Base-by-base conservation (phyloP, 441 rosid genomes). In the Omphalea diandra region DNA sequence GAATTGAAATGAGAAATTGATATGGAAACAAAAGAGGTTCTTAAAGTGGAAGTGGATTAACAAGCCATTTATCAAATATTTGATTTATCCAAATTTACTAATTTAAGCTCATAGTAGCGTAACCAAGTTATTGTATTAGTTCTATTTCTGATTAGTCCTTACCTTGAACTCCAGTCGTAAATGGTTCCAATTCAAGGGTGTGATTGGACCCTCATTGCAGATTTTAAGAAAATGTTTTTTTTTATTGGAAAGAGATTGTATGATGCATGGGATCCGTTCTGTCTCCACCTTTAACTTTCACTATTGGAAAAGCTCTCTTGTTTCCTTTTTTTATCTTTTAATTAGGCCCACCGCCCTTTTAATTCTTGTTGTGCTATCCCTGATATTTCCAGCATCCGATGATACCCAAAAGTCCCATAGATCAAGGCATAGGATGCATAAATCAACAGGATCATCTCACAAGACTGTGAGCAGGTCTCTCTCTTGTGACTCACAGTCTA, bases 341-440 rank as follows among this genome's bases (percentile, higher is more conserved):
- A 29, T 26, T 38, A 82, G 87, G 60, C 78, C 91, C 83, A 80
- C 82, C 40, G 43, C 55, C 55, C 72, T 32, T 77, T 77, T 70
- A 65, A 68, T 70, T 73, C 62, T 77, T 68, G 63, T 70, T 74
- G 58, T 73, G 77, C 67, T 65, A 32, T 72, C 22, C 49, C 63
- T 78, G 44, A 65, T 72, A 77, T 68, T 83, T 83, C 70, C 86
- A 94, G 98, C 93, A 76, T 86, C 84, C 73, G 94, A 90, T 78
- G 98, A 89, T 73, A 86, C 92, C 33, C 87, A 85, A 77, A 90
- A 90, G 87, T 89, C 94, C 77, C 97, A 85, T 69, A 86, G 89
- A 84, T 84, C 93, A 74, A 90, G 89, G 81, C 89, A 89, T 74
- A 81, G 84, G 76, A 84, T 82, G 14, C 84, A 88, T 61, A 92